These are phyloP conservation scores for Cutaneotrichosporon curvatum DNA, from an alignment of 1,284 basidiomycete genomes.

Conservation along the genomic window DNA sequence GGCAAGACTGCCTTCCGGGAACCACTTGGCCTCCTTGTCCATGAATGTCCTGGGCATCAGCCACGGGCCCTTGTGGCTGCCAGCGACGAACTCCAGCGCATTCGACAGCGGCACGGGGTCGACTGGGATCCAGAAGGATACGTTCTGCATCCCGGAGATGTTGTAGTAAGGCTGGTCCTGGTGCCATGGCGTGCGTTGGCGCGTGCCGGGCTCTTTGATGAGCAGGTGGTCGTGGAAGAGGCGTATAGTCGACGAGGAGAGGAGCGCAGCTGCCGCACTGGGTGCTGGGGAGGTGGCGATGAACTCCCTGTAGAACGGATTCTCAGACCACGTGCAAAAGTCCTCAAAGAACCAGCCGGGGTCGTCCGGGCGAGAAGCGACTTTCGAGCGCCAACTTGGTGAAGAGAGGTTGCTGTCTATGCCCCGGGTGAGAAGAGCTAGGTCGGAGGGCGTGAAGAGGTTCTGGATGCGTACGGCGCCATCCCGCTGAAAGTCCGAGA, in stretches of 20 bases:
- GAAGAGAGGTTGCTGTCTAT: constrained; percentile 11
- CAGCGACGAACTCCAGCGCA: constrained; percentile 15
- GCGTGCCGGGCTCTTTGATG: constrained; percentile 14
- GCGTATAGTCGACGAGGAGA: constrained; percentile 3
- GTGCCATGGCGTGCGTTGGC: constrained; percentile 16
- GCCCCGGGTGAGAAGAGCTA: constrained; percentile 4
- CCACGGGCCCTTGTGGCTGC: constrained; percentile 13
- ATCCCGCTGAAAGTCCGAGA: constrained; percentile 5
- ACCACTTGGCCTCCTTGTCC: constrained; percentile 19
- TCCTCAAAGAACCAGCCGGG: constrained; percentile 20
- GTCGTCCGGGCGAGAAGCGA: constrained; percentile 9
- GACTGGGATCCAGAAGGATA: constrained; percentile 16
- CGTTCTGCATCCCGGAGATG: constrained; percentile 8
- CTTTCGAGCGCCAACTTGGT: constrained; percentile 3
- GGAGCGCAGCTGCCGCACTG: constrained; percentile 6
- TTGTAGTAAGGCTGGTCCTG: constrained; percentile 21
- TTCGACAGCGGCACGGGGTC: constrained; percentile 7
- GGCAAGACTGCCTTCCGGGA: constrained; percentile 13
- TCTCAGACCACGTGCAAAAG: constrained; percentile 15
- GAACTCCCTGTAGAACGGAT: constrained; percentile 6
- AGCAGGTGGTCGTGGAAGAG: constrained; percentile 18
- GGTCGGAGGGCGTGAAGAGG: constrained; percentile 11
- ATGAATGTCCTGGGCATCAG: constrained; percentile 17
- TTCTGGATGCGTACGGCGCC: constrained; percentile 10
- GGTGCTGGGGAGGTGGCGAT: constrained; percentile 9